Conservation (phyloP, 345 rosid species). For the Brassica napus region Da-Ae NC_063441.1:1323001-1323500, state of each 20-base stretch:
- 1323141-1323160: constrained; percentile 71
- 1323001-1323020: constrained; percentile 85
- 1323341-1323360: constrained; percentile 54
- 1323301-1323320: constrained; percentile 65
- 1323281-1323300: constrained; percentile 70
- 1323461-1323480: constrained; percentile 67
- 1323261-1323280: constrained; percentile 87
- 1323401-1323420: constrained; percentile 53
- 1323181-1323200: constrained; percentile 57
- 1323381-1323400: constrained; percentile 5
- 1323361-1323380: not conserved
- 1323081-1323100: not conserved
- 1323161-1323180: constrained; percentile 64
- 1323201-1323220: constrained; percentile 57
- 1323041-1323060: constrained; percentile 75
- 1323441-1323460: constrained; percentile 79
- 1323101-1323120: not conserved
- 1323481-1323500: constrained; percentile 62
- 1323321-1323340: constrained; percentile 83
- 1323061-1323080: not conserved
- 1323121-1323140: constrained; percentile 87
- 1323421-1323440: constrained; percentile 72
- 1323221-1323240: constrained; percentile 56
- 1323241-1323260: constrained; percentile 60
- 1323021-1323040: constrained; percentile 56